Evolutionary conservation across 2,329 filamentous ascomycete species (phyloP).

Genomic region (Trichoderma harzianum): DNA sequence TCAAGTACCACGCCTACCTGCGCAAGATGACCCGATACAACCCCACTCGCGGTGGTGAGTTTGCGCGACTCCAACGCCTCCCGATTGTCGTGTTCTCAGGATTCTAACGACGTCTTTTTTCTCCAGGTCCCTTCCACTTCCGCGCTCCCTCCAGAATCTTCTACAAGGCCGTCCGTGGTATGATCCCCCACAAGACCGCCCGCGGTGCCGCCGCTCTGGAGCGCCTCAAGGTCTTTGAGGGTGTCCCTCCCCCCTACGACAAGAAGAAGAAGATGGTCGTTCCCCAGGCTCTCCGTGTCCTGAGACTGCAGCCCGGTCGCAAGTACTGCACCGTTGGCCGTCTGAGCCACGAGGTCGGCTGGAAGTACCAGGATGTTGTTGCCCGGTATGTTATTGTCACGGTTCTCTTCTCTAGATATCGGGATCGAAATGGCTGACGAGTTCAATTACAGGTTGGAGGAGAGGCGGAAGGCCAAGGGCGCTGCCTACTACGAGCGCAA

Average conservation of each 20-base stretch:
- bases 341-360: conserved; percentile 98
- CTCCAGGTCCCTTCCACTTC: conserved; percentile 96
- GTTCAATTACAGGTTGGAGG: conserved; percentile 73
- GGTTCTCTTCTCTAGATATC: background rate
- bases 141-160: conserved; percentile 98
- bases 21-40: conserved; percentile 99
- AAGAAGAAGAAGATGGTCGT: conserved; percentile 99
- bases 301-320: conserved; percentile 96
- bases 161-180: conserved; percentile 99
- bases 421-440: conserved; percentile 20
- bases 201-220: conserved; percentile 94
- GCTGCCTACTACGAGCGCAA: conserved; percentile 99
- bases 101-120: conserved; percentile 21
- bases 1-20: conserved; percentile 99
- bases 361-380: conserved; percentile 99
- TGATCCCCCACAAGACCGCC: conserved; percentile 99
- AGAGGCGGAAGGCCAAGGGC: conserved; percentile 99
- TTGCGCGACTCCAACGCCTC: conserved; percentile 13
- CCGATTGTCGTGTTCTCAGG: background rate
- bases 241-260: conserved; percentile 97
- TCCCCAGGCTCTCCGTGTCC: conserved; percentile 93
- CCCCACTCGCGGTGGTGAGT: conserved; percentile 93
- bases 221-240: conserved; percentile 99
- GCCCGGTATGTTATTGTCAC: conserved; percentile 67
- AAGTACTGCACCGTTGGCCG: conserved; percentile 99